Conservation (phyloP, 441 rosid species). For the Populus hybrid region DNA sequence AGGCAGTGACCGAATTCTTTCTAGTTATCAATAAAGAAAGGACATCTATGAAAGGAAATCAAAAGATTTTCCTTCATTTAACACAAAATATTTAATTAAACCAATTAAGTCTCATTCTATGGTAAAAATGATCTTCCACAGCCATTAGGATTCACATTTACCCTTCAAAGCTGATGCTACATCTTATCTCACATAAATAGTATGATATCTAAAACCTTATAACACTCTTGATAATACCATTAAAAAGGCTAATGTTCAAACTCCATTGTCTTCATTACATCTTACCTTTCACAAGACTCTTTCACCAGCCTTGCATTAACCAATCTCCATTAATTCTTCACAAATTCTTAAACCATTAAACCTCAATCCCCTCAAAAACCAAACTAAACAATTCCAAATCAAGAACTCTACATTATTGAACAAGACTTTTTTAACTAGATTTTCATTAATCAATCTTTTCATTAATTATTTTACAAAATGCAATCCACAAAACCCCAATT, state of each 20-base stretch:
- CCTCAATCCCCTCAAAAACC: constrained; percentile 1
- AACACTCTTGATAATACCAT: neutral
- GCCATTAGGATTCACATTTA: neutral
- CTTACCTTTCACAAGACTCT: neutral
- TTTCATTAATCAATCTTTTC: neutral
- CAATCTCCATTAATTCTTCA: neutral
- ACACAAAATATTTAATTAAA: neutral
- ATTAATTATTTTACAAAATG: neutral
- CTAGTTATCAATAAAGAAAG: neutral
- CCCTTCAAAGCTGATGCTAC: neutral
- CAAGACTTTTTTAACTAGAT: neutral
- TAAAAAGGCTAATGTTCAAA: neutral
- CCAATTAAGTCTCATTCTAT: neutral
- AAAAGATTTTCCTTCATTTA: neutral
- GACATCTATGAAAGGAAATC: neutral
- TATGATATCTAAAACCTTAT: neutral
- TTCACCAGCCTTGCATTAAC: neutral
- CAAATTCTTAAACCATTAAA: constrained; percentile 9
- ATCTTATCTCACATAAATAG: neutral
- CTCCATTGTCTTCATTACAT: neutral
- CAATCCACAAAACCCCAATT: neutral
- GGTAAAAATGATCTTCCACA: neutral
- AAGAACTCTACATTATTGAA: neutral
- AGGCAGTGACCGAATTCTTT: neutral
- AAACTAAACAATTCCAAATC: constrained; percentile 10